A percentile compares a stretch with the other conserved stretches of the same genome.
phyloP scores from a whole-genome alignment of 2,329 filamentous ascomycete species.

The Cryoendolithus antarcticus region DNA sequence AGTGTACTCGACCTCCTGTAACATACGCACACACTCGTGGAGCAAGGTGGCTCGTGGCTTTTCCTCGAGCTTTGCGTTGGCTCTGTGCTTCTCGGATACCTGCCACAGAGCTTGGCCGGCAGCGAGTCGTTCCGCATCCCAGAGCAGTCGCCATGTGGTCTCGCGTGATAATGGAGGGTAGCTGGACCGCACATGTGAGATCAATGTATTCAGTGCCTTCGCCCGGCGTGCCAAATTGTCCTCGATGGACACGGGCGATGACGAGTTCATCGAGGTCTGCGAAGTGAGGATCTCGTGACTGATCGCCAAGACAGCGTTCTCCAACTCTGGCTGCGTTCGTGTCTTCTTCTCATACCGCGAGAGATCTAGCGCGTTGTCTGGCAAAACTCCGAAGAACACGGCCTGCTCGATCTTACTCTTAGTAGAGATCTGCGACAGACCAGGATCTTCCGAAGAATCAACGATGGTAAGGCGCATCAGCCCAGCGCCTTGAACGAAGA shows the following conservation, averaged over 20 bases:
- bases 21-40: conserved; percentile 59
- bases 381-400: conserved; percentile 74
- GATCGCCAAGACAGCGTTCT: conserved; percentile 62
- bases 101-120: conserved; percentile 72
- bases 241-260: conserved; percentile 59
- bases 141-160: conserved; percentile 70
- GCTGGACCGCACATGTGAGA: conserved; percentile 55
- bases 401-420: conserved; percentile 89
- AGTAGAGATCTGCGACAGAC: conserved; percentile 49
- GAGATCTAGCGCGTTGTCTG: conserved; percentile 77
- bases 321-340: conserved; percentile 59
- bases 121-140: conserved; percentile 79
- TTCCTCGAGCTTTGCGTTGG: conserved; percentile 29
- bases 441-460: conserved; percentile 49
- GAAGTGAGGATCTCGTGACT: conserved; percentile 75
- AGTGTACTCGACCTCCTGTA: conserved; percentile 65
- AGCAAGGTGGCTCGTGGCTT: conserved; percentile 58
- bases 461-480: conserved; percentile 42
- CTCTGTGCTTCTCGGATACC: conserved; percentile 58
- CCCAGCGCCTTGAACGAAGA: conserved; percentile 45
- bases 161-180: conserved; percentile 51
- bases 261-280: conserved; percentile 59
- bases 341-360: conserved; percentile 49
- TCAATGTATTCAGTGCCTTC: conserved; percentile 62
- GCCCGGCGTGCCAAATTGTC: conserved; percentile 65